phyloP scores from a whole-genome alignment of 148 eudicot species.

The Drosera capensis region DNA sequence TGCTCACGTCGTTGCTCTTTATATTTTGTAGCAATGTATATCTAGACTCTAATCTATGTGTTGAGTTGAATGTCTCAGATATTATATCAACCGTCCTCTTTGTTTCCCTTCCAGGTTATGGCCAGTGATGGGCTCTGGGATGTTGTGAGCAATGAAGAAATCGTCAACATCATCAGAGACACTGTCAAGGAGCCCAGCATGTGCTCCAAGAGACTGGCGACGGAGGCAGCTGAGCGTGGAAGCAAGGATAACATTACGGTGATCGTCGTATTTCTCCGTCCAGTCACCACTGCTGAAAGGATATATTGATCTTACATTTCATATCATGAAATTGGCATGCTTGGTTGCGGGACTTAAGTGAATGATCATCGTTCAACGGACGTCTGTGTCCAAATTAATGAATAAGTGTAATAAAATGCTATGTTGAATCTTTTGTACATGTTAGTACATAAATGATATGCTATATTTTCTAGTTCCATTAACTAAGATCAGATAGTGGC shows the following conservation, averaged over 20 bases:
- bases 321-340: not conserved
- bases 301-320: slow-evolving; percentile 20
- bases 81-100: not conserved
- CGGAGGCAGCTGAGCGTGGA: slow-evolving; percentile 84
- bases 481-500: too few relatives aligned
- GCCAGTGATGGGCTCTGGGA: slow-evolving; percentile 99
- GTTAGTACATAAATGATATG: too few relatives aligned
- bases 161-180: slow-evolving; percentile 55
- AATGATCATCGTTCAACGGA: too few relatives aligned
- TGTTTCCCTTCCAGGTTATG: slow-evolving; percentile 42
- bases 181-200: slow-evolving; percentile 88
- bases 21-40: too few relatives aligned
- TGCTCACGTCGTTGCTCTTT: too few relatives aligned
- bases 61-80: too few relatives aligned
- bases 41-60: too few relatives aligned
- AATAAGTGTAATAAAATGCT: too few relatives aligned
- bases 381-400: too few relatives aligned
- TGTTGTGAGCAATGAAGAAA: slow-evolving; percentile 54
- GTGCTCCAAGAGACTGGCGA: slow-evolving; percentile 93
- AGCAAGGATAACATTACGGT: slow-evolving; percentile 93
- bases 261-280: slow-evolving; percentile 65
- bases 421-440: too few relatives aligned
- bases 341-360: too few relatives aligned
- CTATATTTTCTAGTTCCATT: too few relatives aligned
- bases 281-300: slow-evolving; percentile 90